Percentiles rank a stretch among this genome's conserved stretches.
phyloP scores from a whole-genome alignment of 306 rosid genomes.

The Vigna radiata region DNA sequence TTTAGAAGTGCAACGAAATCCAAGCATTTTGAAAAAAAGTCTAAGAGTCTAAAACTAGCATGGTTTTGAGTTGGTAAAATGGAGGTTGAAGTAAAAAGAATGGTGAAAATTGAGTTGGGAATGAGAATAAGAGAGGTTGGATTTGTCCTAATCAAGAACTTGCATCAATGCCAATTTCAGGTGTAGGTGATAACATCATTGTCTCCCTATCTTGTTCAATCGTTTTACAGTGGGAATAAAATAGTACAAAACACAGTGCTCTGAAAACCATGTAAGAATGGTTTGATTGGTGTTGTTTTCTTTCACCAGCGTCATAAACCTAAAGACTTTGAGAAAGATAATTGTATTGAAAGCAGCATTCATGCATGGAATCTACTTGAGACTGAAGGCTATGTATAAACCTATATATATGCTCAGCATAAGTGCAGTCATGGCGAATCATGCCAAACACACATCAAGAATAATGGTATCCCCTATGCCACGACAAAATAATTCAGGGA shows the following conservation, averaged over 20 bases:
- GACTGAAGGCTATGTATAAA: background rate
- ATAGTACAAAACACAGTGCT: conserved; percentile 4
- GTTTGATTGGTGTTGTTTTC: conserved; percentile 4
- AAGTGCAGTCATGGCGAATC: conserved; percentile 3
- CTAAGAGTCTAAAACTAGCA: background rate
- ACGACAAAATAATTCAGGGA: background rate
- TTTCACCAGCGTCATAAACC: background rate
- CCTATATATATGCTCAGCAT: conserved; percentile 1
- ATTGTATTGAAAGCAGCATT: background rate
- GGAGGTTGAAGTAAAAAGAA: background rate
- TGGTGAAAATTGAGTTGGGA: background rate
- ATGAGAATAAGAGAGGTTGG: conserved; percentile 16
- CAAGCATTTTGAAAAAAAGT: conserved; percentile 1
- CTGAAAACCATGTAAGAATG: conserved; percentile 29
- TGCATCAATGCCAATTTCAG: conserved; percentile 28
- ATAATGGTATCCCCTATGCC: background rate
- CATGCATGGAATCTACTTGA: conserved; percentile 20
- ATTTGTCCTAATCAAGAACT: conserved; percentile 33
- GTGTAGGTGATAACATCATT: conserved; percentile 22
- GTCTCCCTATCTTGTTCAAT: conserved; percentile 15
- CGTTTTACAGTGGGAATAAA: conserved; percentile 8
- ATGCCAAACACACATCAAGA: background rate
- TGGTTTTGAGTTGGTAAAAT: conserved; percentile 6
- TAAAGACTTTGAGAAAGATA: background rate
- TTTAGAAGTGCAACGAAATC: background rate